phyloP scores from a whole-genome alignment of 2,329 filamentous ascomycete genomes.

The Beauveria rudraprayagi region DNA sequence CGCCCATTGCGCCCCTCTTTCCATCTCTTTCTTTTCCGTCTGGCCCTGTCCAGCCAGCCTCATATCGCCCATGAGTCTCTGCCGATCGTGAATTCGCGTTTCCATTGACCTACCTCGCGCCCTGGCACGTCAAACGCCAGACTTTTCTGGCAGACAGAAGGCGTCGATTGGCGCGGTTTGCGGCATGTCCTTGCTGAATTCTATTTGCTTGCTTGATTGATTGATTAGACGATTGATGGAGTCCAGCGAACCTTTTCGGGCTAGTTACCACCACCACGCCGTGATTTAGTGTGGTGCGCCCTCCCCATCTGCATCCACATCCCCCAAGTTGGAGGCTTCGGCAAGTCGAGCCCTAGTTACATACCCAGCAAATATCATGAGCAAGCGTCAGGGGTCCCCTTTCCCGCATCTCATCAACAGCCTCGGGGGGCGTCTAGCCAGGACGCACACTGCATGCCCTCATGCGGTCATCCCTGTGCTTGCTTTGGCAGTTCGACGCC shows the following conservation, averaged over 20 bases:
- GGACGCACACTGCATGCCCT: background rate
- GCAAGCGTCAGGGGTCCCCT: background rate
- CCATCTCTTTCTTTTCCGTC: background rate
- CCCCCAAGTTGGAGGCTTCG: background rate
- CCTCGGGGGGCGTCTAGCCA: background rate
- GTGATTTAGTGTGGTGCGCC: background rate
- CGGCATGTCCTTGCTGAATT: background rate
- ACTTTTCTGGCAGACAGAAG: too few relatives aligned
- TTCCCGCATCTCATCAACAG: background rate
- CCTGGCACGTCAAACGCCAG: too few relatives aligned
- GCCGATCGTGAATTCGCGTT: background rate
- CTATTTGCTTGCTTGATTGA: background rate
- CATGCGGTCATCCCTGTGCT: background rate
- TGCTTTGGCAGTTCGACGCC: background rate
- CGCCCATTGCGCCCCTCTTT: background rate
- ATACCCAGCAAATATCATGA: background rate
- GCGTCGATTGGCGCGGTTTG: background rate
- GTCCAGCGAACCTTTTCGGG: background rate
- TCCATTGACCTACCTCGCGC: background rate
- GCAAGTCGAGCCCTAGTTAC: background rate
- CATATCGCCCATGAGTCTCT: background rate
- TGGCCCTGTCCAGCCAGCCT: background rate
- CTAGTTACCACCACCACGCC: background rate
- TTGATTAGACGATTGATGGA: background rate
- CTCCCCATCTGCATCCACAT: background rate